phyloP scores from a whole-genome alignment of 495 filamentous ascomycete genomes.

The Xylaria castorea region DNA sequence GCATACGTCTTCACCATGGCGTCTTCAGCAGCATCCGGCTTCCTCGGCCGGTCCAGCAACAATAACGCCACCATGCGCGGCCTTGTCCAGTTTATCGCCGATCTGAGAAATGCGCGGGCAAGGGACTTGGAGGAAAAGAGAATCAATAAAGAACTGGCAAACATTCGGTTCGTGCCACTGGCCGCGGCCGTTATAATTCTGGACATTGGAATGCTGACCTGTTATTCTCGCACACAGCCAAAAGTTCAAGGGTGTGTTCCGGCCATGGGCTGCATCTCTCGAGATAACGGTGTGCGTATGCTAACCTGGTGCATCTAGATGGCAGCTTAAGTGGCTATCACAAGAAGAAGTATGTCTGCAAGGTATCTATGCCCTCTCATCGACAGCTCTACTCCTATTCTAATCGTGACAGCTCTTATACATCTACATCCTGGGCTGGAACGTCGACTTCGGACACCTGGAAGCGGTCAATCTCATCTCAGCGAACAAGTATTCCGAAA shows the following conservation, averaged over 20 bases:
- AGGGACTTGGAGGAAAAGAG: conserved; percentile 97
- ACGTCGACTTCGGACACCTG: conserved; percentile 98
- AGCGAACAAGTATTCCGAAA: conserved; percentile 96
- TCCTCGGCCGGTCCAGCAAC: conserved; percentile 65
- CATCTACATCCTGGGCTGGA: conserved; percentile 99
- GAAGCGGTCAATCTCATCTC: conserved; percentile 98
- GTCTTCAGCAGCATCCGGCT: conserved; percentile 61
- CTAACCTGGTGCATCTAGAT: conserved; percentile 57
- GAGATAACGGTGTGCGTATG: conserved; percentile 33
- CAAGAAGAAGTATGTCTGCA: conserved; percentile 99
- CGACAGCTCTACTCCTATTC: not conserved
- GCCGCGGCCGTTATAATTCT: conserved; percentile 11
- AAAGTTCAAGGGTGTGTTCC: conserved; percentile 73
- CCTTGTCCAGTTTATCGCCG: conserved; percentile 97
- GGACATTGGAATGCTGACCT: conserved; percentile 33
- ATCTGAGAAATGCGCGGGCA: conserved; percentile 92
- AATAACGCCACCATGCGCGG: conserved; percentile 78
- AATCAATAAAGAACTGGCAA: conserved; percentile 99
- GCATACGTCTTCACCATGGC: conserved; percentile 52
- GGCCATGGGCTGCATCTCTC: conserved; percentile 13
- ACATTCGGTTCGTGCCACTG: conserved; percentile 74
- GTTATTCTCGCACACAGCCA: conserved; percentile 53
- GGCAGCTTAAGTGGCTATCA: conserved; percentile 93
- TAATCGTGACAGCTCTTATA: conserved; percentile 76
- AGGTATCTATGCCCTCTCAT: conserved; percentile 56